Conservation (phyloP, 1,139 yeast genomes). For the Pichia sp. region DNA sequence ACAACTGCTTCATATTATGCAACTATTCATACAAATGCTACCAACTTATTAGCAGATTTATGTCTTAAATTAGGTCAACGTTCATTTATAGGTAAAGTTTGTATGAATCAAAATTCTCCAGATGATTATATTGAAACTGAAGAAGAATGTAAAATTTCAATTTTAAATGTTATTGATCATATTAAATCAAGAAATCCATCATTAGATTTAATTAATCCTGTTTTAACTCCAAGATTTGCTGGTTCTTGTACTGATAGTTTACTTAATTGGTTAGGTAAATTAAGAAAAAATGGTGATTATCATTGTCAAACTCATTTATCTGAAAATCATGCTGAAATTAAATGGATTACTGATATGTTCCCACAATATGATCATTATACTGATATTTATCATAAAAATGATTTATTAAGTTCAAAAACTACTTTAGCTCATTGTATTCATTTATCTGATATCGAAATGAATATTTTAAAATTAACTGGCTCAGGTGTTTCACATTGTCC, state of each 20-base stretch:
- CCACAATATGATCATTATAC: slow-evolving; percentile 70
- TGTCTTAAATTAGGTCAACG: slow-evolving; percentile 69
- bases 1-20: slow-evolving; percentile 92
- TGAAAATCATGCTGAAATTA: slow-evolving; percentile 71
- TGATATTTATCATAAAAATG: slow-evolving; percentile 64
- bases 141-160: slow-evolving; percentile 54
- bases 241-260: slow-evolving; percentile 72
- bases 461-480: slow-evolving; percentile 44
- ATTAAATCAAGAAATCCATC: slow-evolving; percentile 47
- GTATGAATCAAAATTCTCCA: slow-evolving; percentile 76
- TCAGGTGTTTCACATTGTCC: slow-evolving; percentile 93
- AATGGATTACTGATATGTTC: slow-evolving; percentile 66
- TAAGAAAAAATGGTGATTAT: slow-evolving; percentile 43
- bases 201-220: slow-evolving; percentile 49
- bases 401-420: slow-evolving; percentile 57
- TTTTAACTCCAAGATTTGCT: slow-evolving; percentile 91
- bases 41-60: slow-evolving; percentile 69
- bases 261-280: slow-evolving; percentile 55
- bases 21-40: slow-evolving; percentile 71
- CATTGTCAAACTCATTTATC: slow-evolving; percentile 89
- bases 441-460: slow-evolving; percentile 56
- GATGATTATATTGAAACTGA: slow-evolving; percentile 58
- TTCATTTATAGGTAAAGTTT: slow-evolving; percentile 90
- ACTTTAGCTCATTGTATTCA: slow-evolving; percentile 89
- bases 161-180: slow-evolving; percentile 51